Conservation (phyloP, 2,329 filamentous ascomycete species). For the Byssochlamys sp. region DNA sequence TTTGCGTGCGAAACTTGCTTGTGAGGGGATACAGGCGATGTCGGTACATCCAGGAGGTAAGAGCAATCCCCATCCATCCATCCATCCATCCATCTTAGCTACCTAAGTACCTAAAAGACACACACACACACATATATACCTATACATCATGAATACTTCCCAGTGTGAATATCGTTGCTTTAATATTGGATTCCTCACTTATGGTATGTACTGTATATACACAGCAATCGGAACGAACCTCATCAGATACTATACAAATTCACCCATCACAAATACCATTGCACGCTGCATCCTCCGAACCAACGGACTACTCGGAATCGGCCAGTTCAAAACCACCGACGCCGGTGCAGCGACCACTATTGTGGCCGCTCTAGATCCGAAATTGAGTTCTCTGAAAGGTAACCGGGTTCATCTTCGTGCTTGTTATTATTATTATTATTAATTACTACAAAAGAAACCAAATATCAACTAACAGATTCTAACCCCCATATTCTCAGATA, state of each 20-base stretch:
- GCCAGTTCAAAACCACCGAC: background rate
- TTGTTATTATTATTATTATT: too few species aligned
- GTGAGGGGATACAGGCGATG: constrained; percentile 11
- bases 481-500: background rate
- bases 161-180: background rate
- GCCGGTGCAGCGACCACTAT: background rate
- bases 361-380: constrained; percentile 6
- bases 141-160: constrained; percentile 13
- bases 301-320: background rate
- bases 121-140: too few species aligned
- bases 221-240: background rate
- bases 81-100: too few species aligned
- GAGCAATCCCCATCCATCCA: background rate
- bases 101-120: too few species aligned
- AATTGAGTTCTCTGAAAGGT: background rate
- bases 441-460: too few species aligned
- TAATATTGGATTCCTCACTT: background rate
- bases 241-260: background rate
- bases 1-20: constrained; percentile 11
- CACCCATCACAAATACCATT: background rate
- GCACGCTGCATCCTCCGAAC: background rate
- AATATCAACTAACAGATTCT: background rate
- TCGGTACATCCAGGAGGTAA: constrained; percentile 19
- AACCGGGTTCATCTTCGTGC: background rate
- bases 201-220: background rate